A percentile compares a stretch with the other conserved stretches of the same genome.
phyloP scores from a whole-genome alignment of 441 rosid species.

The Corymbia calophylla region DNA sequence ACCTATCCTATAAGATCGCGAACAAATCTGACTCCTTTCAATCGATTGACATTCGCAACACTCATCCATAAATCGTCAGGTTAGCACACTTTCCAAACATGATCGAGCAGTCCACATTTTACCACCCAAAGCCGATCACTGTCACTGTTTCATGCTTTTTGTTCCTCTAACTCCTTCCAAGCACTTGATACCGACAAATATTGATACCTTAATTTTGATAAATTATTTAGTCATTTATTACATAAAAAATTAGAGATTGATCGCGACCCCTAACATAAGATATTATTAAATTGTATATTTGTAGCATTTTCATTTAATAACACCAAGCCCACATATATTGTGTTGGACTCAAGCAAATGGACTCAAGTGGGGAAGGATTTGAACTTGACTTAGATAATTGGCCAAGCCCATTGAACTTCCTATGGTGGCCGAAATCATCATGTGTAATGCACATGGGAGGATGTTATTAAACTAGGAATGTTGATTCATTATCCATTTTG shows the following conservation, averaged over 20 bases:
- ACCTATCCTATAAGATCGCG: neutral
- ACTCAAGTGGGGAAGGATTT: neutral
- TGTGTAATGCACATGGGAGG: neutral
- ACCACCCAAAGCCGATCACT: neutral
- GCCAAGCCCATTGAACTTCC: neutral
- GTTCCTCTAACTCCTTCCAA: neutral
- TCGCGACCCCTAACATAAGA: neutral
- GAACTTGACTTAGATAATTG: neutral
- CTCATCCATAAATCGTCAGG: neutral
- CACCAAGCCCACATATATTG: neutral
- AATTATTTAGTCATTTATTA: too few species aligned
- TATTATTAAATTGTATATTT: too few species aligned
- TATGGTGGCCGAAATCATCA: neutral
- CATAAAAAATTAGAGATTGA: neutral
- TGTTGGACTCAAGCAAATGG: neutral
- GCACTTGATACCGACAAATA: neutral
- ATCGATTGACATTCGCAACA: neutral
- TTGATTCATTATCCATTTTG: neutral
- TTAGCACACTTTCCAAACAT: neutral
- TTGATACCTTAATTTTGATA: too few species aligned
- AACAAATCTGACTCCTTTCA: neutral
- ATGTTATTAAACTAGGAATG: neutral
- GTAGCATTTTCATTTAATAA: neutral
- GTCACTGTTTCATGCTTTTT: neutral
- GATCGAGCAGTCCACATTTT: neutral